Evolutionary conservation across 495 filamentous ascomycete genomes (phyloP).

Genomic region (Haplographium delicatum): DNA sequence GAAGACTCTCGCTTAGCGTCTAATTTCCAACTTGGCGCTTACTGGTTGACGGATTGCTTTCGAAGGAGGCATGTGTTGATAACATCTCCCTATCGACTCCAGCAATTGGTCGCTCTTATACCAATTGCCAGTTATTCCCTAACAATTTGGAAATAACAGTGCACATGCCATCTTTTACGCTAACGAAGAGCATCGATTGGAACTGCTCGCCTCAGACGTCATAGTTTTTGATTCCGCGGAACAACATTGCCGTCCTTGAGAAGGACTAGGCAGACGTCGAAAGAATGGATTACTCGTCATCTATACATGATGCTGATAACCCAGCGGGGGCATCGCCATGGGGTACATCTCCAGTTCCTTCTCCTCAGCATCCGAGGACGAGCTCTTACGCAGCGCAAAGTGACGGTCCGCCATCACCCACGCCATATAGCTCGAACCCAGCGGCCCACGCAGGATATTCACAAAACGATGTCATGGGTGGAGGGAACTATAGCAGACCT

Average conservation of each 20-base stretch:
- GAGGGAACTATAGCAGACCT: constrained; percentile 15
- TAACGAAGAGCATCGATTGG: not conserved
- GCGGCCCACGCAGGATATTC: constrained; percentile 24
- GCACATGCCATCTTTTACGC: not conserved
- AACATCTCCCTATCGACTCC: not conserved
- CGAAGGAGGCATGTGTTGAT: constrained; percentile 1
- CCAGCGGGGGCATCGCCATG: constrained; percentile 69
- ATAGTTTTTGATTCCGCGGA: not conserved
- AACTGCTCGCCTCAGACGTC: constrained; percentile 3
- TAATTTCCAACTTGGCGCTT: constrained; percentile 10
- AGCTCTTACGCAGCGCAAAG: constrained; percentile 45
- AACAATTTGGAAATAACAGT: not conserved
- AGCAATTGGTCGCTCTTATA: constrained; percentile 4
- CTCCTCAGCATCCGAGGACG: constrained; percentile 58
- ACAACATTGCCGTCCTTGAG: not conserved
- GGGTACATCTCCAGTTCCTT: constrained; percentile 58
- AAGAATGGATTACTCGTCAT: constrained; percentile 81
- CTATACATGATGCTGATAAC: constrained; percentile 69
- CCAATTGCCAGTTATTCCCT: not conserved
- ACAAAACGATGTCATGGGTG: constrained; percentile 24
- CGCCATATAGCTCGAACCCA: constrained; percentile 33
- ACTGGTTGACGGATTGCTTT: constrained; percentile 12
- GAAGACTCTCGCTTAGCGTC: constrained; percentile 11
- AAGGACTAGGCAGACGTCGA: no score
- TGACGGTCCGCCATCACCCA: constrained; percentile 54